phyloP scores from a whole-genome alignment of 2,329 filamentous ascomycete genomes.

The Claviceps humidiphila region DNA sequence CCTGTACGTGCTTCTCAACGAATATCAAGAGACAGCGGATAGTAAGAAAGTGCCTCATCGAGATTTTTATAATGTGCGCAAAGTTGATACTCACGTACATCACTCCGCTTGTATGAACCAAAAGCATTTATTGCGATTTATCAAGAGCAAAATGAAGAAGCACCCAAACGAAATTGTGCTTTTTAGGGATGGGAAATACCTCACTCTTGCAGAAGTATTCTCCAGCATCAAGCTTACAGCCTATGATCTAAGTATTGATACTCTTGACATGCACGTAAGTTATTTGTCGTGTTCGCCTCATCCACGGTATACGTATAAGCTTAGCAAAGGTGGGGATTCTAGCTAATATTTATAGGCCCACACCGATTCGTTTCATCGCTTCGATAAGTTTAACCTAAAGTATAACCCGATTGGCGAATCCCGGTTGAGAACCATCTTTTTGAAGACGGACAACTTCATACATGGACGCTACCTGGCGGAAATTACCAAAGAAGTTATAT shows the following conservation, averaged over 20 bases:
- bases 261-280: constrained; percentile 90
- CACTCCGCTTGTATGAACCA: constrained; percentile 99
- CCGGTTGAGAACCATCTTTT: constrained; percentile 87
- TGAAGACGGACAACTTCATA: constrained; percentile 98
- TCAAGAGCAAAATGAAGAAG: constrained; percentile 99
- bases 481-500: constrained; percentile 95
- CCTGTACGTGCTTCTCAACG: constrained; percentile 81
- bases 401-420: constrained; percentile 98
- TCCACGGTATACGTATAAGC: not conserved
- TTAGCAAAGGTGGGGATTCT: not conserved
- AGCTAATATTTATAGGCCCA: constrained; percentile 49
- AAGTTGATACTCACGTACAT: constrained; percentile 97
- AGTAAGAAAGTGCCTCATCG: constrained; percentile 95
- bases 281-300: not conserved
- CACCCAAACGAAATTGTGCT: constrained; percentile 87
- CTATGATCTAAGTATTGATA: constrained; percentile 96
- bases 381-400: constrained; percentile 99
- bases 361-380: constrained; percentile 94
- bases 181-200: constrained; percentile 78
- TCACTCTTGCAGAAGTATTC: constrained; percentile 88
- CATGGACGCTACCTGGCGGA: constrained; percentile 91
- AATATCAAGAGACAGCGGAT: constrained; percentile 95
- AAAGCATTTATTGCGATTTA: constrained; percentile 94
- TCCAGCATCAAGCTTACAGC: constrained; percentile 94
- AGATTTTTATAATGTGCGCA: constrained; percentile 98